These are phyloP conservation scores for Akanthomyces lecanii DNA, from an alignment of 2,329 filamentous ascomycete species.

Conservation along the genomic window DNA sequence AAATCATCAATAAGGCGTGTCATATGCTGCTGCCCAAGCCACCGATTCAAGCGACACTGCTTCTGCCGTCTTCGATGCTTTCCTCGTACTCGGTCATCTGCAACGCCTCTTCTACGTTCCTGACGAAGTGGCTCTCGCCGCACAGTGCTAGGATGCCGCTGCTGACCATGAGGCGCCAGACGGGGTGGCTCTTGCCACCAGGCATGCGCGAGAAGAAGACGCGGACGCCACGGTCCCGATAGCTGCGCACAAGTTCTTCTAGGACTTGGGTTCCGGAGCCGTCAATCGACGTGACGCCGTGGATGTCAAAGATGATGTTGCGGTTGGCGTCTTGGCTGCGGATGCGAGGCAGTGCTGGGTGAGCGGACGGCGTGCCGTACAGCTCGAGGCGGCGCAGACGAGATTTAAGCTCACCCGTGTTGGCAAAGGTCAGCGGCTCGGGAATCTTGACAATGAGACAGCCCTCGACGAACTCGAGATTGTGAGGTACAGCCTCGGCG, in stretches of 20 bases:
- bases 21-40: not conserved
- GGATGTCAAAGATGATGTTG: slow-evolving; percentile 95
- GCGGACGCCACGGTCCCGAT: slow-evolving; percentile 69
- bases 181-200: slow-evolving; percentile 42
- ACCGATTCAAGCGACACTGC: not conserved
- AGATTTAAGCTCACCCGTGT: slow-evolving; percentile 86
- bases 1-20: slow-evolving; percentile 1
- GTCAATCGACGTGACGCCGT: slow-evolving; percentile 93
- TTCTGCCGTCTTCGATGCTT: slow-evolving; percentile 27
- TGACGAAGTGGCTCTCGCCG: slow-evolving; percentile 72
- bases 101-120: slow-evolving; percentile 79
- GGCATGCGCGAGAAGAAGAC: slow-evolving; percentile 68
- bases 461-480: slow-evolving; percentile 84
- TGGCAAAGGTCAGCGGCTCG: slow-evolving; percentile 93
- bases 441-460: slow-evolving; percentile 97
- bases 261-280: slow-evolving; percentile 91
- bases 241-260: slow-evolving; percentile 78
- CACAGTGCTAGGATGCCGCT: slow-evolving; percentile 83
- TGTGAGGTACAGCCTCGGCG: slow-evolving; percentile 67
- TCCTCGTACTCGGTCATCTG: slow-evolving; percentile 72
- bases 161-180: slow-evolving; percentile 68
- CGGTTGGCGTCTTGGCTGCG: slow-evolving; percentile 75
- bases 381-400: slow-evolving; percentile 78
- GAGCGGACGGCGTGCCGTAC: slow-evolving; percentile 80
- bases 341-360: slow-evolving; percentile 80